Base-by-base conservation (phyloP, 306 rosid genomes). In the Pterocarpus santalinus region DNA sequence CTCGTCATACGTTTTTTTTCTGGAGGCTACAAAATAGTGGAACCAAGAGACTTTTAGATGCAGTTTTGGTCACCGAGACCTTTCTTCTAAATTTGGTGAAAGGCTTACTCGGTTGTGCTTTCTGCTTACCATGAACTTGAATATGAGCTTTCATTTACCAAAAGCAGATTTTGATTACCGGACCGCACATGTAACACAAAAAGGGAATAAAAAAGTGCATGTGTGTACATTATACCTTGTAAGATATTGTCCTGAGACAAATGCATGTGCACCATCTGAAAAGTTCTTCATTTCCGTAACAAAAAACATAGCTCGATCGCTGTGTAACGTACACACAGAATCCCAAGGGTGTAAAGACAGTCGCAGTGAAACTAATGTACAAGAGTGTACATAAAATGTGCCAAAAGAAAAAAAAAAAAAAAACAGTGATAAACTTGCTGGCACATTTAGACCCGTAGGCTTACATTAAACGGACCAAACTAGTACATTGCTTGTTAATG, bases 251-350 rank as follows among this genome's bases (percentile, higher is more conserved):
- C 51, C 49, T 13, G 58, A 2, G 65, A 62, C 72, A 80, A 71
- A 16, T 4, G 47, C 78, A 80, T 71, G 83, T 71, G 72, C 72
- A n/a, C 39, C 33, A 36, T 49, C 47, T 80, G 10, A 30, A 60
- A 47, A 67, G 14, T 44, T 32, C 10, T 16, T 71, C 15, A 71
- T 49, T 32, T 22, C 28, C 28, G 28, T 22, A 22, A 22, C 28
- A 22, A 22, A 22, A 22, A 22, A 22, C 28, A 22, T 22, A 22
- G 28, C 28, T 22, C 28, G 28, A 22, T 22, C 28, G 28, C 28
- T 22, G 28, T 22, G 28, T 22, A 22, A 22, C 1, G 28, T 22
- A 22, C 28, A 22, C 28, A 22, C 28, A 22, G 28, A 22, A 22
- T 22, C 28, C 28, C 28, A 22, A 22, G 28, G 28, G 28, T 22